These are phyloP conservation scores for Hemerocallis citrina DNA, from an alignment of 106 monocot genomes.

Conservation along the genomic window DNA sequence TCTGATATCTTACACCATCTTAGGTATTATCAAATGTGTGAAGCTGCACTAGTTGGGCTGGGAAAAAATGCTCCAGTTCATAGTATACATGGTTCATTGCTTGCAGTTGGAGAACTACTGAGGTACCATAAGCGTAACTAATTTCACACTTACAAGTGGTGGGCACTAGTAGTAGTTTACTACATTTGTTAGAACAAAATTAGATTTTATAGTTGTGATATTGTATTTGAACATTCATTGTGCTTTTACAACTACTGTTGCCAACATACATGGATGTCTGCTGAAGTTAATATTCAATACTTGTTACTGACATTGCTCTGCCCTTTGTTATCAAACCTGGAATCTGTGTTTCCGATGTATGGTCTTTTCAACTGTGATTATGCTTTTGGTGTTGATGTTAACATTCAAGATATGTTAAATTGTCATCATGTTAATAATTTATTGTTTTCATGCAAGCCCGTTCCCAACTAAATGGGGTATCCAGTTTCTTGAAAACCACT, in stretches of 20 bases:
- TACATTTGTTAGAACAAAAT: neutral
- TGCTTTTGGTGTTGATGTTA: no score
- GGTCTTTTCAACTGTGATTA: no score
- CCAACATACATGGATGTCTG: neutral
- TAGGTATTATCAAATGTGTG: constrained; percentile 78
- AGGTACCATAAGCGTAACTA: constrained; percentile 24
- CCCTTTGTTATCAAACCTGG: no score
- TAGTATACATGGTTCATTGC: constrained; percentile 69
- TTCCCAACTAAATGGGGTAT: no score
- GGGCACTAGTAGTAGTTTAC: neutral
- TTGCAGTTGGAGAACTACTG: constrained; percentile 71
- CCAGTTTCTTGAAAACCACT: no score
- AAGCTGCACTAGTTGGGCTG: constrained; percentile 72
- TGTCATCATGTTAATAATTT: no score
- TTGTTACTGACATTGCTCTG: no score
- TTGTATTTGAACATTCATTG: neutral
- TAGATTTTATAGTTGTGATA: neutral
- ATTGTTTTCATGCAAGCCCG: no score
- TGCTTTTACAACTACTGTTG: neutral
- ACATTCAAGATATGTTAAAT: no score
- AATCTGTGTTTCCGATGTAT: no score
- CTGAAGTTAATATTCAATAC: neutral
- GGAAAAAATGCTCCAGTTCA: constrained; percentile 69
- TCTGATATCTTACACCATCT: neutral
- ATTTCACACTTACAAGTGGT: neutral